Evolutionary conservation across 2,329 filamentous ascomycete genomes (phyloP).

Genomic region (Penicillium sp.): DNA sequence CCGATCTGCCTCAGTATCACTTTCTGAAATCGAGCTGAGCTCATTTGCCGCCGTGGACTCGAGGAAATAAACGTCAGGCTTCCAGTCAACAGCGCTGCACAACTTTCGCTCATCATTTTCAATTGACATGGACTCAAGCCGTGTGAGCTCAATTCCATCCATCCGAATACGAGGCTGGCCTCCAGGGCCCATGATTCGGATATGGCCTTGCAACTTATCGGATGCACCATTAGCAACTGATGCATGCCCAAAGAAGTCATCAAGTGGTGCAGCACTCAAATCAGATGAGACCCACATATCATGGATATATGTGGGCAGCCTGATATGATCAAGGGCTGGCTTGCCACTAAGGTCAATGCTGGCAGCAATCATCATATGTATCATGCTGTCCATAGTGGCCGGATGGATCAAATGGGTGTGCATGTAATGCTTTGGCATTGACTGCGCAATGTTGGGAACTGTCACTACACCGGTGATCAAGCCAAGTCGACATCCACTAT

Average conservation of each 20-base stretch:
- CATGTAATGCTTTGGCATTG: conserved; percentile 36
- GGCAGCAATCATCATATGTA: conserved; percentile 30
- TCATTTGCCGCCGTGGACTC: conserved; percentile 13
- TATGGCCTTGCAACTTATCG: conserved; percentile 19
- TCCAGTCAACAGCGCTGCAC: conserved; percentile 30
- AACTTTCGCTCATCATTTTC: conserved; percentile 16
- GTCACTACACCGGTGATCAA: conserved; percentile 24
- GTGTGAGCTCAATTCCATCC: conserved; percentile 29
- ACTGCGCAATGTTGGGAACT: conserved; percentile 28
- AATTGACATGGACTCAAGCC: conserved; percentile 23
- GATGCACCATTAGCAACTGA: conserved; percentile 9
- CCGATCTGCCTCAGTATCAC: conserved; percentile 2
- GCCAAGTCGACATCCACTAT: conserved; percentile 17
- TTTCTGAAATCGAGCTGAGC: conserved; percentile 3
- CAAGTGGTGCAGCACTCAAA: conserved; percentile 17
- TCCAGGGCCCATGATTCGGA: conserved; percentile 18
- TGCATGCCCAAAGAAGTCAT: conserved; percentile 27
- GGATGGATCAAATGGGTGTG: conserved; percentile 39
- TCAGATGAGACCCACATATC: conserved; percentile 34
- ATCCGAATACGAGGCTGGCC: conserved; percentile 19
- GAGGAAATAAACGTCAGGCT: conserved; percentile 25
- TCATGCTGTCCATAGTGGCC: conserved; percentile 36
- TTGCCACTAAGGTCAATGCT: conserved; percentile 25
- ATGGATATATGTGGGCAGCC: conserved; percentile 32
- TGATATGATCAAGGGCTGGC: conserved; percentile 21